A percentile compares a stretch with the other conserved stretches of the same genome.
Conservation (phyloP, 2,329 filamentous ascomycete genomes). For the Diplocarpon rosae region DNA sequence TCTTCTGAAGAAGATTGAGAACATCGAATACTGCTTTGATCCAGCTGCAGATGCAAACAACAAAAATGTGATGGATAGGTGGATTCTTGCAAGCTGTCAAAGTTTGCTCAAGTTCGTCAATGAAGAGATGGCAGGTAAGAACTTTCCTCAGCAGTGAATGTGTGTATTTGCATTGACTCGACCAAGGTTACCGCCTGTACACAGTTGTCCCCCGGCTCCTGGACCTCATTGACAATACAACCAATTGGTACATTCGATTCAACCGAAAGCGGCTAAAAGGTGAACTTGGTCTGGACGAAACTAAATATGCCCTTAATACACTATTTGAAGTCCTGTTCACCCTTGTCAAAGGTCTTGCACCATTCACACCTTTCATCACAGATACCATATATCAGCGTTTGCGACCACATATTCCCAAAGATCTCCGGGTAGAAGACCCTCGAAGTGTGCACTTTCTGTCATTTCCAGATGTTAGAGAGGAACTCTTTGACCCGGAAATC, state of each 20-base stretch:
- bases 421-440: conserved; percentile 57
- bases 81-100: conserved; percentile 89
- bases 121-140: conserved; percentile 74
- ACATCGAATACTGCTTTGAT: conserved; percentile 68
- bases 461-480: conserved; percentile 79
- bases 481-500: conserved; percentile 76
- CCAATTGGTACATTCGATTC: conserved; percentile 98
- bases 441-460: conserved; percentile 86
- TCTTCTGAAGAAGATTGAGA: conserved; percentile 75
- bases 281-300: conserved; percentile 76
- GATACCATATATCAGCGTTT: conserved; percentile 88
- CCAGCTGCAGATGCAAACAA: conserved; percentile 64
- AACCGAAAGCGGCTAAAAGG: conserved; percentile 88
- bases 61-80: conserved; percentile 88
- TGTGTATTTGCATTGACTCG: conserved; percentile 1
- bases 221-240: conserved; percentile 80
- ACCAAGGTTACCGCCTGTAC: conserved; percentile 61
- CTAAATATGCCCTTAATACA: conserved; percentile 81
- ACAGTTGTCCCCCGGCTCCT: conserved; percentile 83
- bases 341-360: conserved; percentile 75
- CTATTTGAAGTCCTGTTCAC: conserved; percentile 91
- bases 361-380: conserved; percentile 91
- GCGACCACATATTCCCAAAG: conserved; percentile 67
- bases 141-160: too few relatives aligned
- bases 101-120: conserved; percentile 87